Conservation (phyloP, 768 basidiomycete species). For the Coprinopsis marcescibilis region DNA sequence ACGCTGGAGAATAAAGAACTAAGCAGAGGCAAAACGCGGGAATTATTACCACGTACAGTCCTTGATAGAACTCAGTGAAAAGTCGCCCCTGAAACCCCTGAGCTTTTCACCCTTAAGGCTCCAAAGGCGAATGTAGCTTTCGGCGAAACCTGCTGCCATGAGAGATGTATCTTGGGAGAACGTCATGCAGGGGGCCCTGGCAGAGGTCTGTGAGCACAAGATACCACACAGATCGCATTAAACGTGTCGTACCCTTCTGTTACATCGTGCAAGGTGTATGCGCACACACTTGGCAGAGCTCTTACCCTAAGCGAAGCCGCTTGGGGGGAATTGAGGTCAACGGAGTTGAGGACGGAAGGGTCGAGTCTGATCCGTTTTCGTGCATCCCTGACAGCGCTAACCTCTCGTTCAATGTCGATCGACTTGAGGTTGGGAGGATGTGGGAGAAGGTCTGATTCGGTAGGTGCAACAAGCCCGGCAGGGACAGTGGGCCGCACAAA, state of each 20-base stretch:
- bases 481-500: constrained; percentile 42
- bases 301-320: constrained; percentile 50
- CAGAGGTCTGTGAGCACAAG: constrained; percentile 2
- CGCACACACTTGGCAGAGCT: constrained; percentile 87
- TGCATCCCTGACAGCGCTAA: constrained; percentile 82
- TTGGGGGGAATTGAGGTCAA: constrained; percentile 57
- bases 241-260: constrained; percentile 74
- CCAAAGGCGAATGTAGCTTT: constrained; percentile 95
- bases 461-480: constrained; percentile 57
- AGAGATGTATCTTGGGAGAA: constrained; percentile 90
- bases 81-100: constrained; percentile 71
- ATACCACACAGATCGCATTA: constrained; percentile 2
- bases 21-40: neutral
- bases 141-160: constrained; percentile 92
- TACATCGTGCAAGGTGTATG: constrained; percentile 91
- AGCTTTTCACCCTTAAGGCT: constrained; percentile 89
- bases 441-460: constrained; percentile 70
- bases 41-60: constrained; percentile 48
- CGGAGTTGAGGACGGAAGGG: constrained; percentile 53
- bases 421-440: constrained; percentile 79
- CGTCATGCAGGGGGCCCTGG: constrained; percentile 75
- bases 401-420: constrained; percentile 86
- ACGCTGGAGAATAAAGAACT: constrained; percentile 32
- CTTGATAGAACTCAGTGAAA: constrained; percentile 55
- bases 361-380: constrained; percentile 90